Conservation (phyloP, 2,329 filamentous ascomycete species). For the Emmonsia crescens region DNA sequence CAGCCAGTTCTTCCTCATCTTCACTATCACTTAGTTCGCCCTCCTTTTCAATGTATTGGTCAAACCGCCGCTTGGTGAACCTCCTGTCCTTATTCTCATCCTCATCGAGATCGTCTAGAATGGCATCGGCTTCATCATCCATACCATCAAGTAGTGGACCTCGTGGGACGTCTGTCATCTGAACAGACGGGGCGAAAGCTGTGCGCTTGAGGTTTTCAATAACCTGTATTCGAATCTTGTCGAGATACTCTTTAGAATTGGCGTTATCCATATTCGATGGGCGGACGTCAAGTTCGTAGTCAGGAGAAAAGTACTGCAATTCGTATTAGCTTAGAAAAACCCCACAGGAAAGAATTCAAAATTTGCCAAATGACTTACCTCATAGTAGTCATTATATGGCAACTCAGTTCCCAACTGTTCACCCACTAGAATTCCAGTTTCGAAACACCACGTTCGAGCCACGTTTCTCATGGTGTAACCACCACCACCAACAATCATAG, state of each 20-base stretch:
- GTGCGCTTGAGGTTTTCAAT: constrained; percentile 57
- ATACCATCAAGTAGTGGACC: constrained; percentile 44
- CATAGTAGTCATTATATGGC: constrained; percentile 94
- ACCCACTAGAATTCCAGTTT: constrained; percentile 75
- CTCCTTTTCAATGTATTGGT: constrained; percentile 63
- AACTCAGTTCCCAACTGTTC: constrained; percentile 71
- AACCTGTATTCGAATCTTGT: constrained; percentile 56
- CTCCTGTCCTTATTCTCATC: constrained; percentile 78
- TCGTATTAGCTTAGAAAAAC: constrained; percentile 17
- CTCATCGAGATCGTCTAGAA: constrained; percentile 62
- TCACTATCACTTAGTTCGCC: constrained; percentile 82
- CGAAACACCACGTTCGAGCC: constrained; percentile 50
- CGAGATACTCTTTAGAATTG: constrained; percentile 56
- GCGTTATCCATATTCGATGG: constrained; percentile 64
- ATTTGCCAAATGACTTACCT: constrained; percentile 33
- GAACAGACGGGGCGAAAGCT: constrained; percentile 51
- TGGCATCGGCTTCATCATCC: constrained; percentile 55
- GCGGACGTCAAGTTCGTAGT: constrained; percentile 58
- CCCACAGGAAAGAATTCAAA: not conserved
- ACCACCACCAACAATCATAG: constrained; percentile 55
- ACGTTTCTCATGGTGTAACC: constrained; percentile 60
- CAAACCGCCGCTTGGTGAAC: constrained; percentile 70
- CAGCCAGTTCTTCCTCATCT: constrained; percentile 63
- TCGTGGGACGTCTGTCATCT: constrained; percentile 53
- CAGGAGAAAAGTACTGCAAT: constrained; percentile 54